phyloP scores from a whole-genome alignment of 495 filamentous ascomycete species.

The Podospora anserina region DNA sequence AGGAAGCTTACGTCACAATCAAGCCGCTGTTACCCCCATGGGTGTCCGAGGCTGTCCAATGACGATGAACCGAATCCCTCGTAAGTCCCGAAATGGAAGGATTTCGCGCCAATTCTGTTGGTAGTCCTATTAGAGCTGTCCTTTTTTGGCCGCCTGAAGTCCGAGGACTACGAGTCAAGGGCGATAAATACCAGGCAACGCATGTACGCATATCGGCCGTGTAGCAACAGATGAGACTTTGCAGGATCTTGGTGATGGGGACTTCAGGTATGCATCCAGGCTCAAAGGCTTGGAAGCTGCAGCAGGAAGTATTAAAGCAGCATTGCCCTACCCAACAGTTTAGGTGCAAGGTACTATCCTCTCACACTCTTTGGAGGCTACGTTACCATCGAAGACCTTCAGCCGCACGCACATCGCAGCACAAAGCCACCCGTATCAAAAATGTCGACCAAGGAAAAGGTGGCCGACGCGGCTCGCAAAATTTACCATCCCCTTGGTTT shows the following conservation, averaged over 20 bases:
- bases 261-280: neutral
- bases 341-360: neutral
- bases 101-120: neutral
- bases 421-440: neutral
- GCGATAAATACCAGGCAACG: neutral
- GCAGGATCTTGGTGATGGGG: neutral
- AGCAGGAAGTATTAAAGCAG: neutral
- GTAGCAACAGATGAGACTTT: neutral
- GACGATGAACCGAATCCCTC: neutral
- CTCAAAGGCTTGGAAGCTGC: neutral
- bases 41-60: neutral
- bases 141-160: neutral
- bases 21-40: neutral
- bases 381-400: neutral
- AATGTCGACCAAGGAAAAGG: neutral
- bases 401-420: neutral
- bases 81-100: neutral
- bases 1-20: neutral
- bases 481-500: slow-evolving; percentile 37
- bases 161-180: neutral
- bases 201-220: neutral
- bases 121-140: neutral
- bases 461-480: slow-evolving; percentile 5
- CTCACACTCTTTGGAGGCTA: neutral
- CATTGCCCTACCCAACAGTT: neutral